These are phyloP conservation scores for Juglanconis sp. DNA, from an alignment of 2,329 filamentous ascomycete genomes.

Conservation along the genomic window DNA sequence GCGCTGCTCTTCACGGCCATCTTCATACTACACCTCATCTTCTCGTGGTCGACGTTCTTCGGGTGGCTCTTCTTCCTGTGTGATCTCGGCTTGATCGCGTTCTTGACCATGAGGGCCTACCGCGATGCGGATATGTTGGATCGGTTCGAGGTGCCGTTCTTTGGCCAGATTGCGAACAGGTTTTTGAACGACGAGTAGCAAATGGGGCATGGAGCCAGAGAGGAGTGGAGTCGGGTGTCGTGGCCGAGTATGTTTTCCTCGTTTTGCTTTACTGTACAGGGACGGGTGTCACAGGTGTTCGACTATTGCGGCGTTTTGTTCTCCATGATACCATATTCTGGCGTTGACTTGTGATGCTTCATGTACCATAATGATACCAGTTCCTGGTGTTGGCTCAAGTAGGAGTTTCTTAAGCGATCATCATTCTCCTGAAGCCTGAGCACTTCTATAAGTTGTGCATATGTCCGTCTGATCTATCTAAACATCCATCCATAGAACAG, in stretches of 20 bases:
- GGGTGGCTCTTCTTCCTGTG: slow-evolving; percentile 78
- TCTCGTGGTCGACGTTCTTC: slow-evolving; percentile 79
- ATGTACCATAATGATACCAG: neutral
- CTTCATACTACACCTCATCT: slow-evolving; percentile 77
- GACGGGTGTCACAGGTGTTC: neutral
- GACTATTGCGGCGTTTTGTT: neutral
- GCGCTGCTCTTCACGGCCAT: slow-evolving; percentile 74
- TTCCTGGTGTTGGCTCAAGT: no score
- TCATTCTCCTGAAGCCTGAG: no score
- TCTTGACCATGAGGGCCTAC: slow-evolving; percentile 76
- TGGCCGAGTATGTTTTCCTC: neutral
- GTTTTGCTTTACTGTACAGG: neutral
- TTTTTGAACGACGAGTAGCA: slow-evolving; percentile 81
- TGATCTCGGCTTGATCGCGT: slow-evolving; percentile 74
- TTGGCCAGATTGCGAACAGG: slow-evolving; percentile 80
- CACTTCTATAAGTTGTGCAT: no score
- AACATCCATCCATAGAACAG: no score
- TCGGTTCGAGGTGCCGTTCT: slow-evolving; percentile 81
- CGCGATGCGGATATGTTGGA: slow-evolving; percentile 70
- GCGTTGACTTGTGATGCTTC: neutral
- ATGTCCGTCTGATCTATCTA: no score
- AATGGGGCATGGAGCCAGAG: neutral
- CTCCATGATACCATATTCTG: slow-evolving; percentile 11
- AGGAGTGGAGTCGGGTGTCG: neutral
- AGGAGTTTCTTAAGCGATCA: no score